Percentiles rank a stretch among this genome's conserved stretches.
Evolutionary conservation across 2,329 filamentous ascomycete genomes (phyloP).

Genomic region (Verticillium longisporum): DNA sequence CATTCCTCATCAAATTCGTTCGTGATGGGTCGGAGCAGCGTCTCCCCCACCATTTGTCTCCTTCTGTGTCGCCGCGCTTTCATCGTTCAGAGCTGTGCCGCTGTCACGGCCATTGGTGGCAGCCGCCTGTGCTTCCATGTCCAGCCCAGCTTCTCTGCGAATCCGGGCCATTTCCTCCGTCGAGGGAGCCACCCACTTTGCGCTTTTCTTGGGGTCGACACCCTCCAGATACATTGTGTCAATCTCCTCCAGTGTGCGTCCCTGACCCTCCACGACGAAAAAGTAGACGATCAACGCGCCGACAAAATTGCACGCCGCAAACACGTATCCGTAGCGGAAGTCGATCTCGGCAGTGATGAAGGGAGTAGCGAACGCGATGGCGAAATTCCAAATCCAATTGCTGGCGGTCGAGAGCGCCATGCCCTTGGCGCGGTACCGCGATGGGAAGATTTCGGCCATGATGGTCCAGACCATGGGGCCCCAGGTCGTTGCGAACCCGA

Average conservation of each 20-base stretch:
- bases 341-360: slow-evolving; percentile 69
- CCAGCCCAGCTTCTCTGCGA: slow-evolving; percentile 31
- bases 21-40: background rate
- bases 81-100: background rate
- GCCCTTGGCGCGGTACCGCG: slow-evolving; percentile 51
- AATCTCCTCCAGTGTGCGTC: slow-evolving; percentile 69
- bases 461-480: slow-evolving; percentile 60
- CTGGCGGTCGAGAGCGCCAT: slow-evolving; percentile 55
- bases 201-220: slow-evolving; percentile 57
- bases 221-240: slow-evolving; percentile 68
- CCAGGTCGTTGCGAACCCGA: slow-evolving; percentile 62
- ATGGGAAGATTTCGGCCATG: slow-evolving; percentile 58
- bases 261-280: slow-evolving; percentile 69
- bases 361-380: slow-evolving; percentile 70
- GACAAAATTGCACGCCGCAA: slow-evolving; percentile 63
- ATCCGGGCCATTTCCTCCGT: slow-evolving; percentile 36
- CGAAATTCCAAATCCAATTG: slow-evolving; percentile 70
- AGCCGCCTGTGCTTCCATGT: slow-evolving; percentile 19
- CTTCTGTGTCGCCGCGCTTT: background rate
- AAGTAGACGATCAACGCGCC: slow-evolving; percentile 65
- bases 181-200: slow-evolving; percentile 41
- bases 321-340: slow-evolving; percentile 70
- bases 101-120: background rate
- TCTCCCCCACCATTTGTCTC: background rate
- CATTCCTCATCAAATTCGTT: background rate